Evolutionary conservation across 2,329 filamentous ascomycete species (phyloP), one percentile per base, ranked within the genome.

Genomic region (Lecanicillium sp.): DNA sequence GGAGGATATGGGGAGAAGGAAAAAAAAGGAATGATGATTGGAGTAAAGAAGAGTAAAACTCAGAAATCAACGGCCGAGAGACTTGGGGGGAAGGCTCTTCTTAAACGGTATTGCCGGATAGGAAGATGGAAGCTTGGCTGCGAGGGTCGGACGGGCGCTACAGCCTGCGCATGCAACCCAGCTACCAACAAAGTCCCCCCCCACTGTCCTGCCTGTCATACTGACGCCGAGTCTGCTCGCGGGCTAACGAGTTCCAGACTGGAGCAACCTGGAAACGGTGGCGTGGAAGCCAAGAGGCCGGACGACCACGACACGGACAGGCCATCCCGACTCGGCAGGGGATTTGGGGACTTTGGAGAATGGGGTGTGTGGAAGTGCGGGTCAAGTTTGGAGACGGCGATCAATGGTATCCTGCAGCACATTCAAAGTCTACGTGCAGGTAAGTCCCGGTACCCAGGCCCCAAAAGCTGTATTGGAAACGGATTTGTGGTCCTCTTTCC

Each of bases 261-360:
- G 48, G 48, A 30, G 41, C 48, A 44, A 15, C 33, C 41, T 44
- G 35, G 41, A 48, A 37, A 48, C 40, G 26, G 48, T 49, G 48
- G 48, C 48, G n/a, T 45, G 20, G 17, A 41, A 49, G 48, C 48
- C 48, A 49, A 49, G 48, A 44, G 36, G 36, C 48, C 33, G 33
- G 35, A 39, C 48, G 29, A 49, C 35, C 41, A 49, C 41, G 41
- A 12, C 14, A 35, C 20, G 41, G 29, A 35, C 27, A 27, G 38
- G 19, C 36, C 44, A 47, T 38, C 19, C 35, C 19, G 27, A 49
- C 40, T 42, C 38, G 45, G 38, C 38, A 48, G 32, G 45, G 45
- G 45, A 48, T 29, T 36, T 48, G 44, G 10, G 44, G 21, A 24
- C 11, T 26, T 48, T 23, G 21, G 30, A 38, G 24, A 42, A 36